Evolutionary conservation across 140 eudicot species (phyloP).

Genomic region (Cichorium intybus): DNA sequence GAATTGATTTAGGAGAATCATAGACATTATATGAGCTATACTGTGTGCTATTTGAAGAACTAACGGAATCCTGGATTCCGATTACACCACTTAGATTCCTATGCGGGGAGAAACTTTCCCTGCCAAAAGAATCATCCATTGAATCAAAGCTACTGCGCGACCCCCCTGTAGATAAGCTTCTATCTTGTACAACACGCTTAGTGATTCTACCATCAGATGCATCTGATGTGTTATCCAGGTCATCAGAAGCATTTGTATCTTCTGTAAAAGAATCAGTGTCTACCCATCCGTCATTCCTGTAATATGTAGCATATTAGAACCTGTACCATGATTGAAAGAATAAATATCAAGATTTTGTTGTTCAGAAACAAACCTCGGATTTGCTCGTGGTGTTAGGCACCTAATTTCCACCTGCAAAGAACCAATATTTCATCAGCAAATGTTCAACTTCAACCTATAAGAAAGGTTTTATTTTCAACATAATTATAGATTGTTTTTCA

Average conservation of each 20-base stretch:
- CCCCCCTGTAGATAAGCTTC: conserved; percentile 48
- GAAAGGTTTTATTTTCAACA: not conserved
- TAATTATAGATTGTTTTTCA: not conserved
- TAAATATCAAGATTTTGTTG: conserved; percentile 11
- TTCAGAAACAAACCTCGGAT: conserved; percentile 45
- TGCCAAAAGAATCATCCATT: conserved; percentile 55
- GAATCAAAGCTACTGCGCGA: conserved; percentile 66
- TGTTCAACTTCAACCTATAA: not conserved
- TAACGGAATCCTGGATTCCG: conserved; percentile 51
- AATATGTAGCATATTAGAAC: conserved; percentile 17
- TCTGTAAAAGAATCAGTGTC: conserved; percentile 44
- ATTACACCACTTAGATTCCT: conserved; percentile 33
- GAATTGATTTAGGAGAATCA: conserved; percentile 43
- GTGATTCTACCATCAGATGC: conserved; percentile 40
- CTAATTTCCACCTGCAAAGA: conserved; percentile 56
- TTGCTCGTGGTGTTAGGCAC: conserved; percentile 56
- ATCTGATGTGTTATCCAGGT: conserved; percentile 54
- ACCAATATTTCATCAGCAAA: conserved; percentile 6
- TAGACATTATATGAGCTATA: conserved; percentile 34
- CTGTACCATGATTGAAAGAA: not conserved
- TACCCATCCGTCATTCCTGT: conserved; percentile 45
- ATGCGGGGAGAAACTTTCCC: conserved; percentile 40
- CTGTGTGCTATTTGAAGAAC: conserved; percentile 41
- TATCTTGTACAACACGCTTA: conserved; percentile 57
- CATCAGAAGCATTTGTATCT: conserved; percentile 49